Evolutionary conservation across 2,329 filamentous ascomycete species (phyloP).

Genomic region (Aureobasidium sp.): DNA sequence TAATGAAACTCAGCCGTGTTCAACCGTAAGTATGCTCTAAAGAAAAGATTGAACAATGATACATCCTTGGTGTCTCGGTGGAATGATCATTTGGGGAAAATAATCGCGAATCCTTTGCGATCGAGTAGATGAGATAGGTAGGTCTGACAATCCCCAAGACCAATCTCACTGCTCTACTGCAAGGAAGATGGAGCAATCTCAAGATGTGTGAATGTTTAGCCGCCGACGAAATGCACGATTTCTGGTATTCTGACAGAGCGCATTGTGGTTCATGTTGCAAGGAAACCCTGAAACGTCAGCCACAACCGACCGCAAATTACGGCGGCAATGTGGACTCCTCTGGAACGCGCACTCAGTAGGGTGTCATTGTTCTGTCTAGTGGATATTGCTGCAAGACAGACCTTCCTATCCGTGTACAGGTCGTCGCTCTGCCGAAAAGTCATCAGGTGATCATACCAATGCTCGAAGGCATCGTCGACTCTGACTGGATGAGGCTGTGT

Average conservation of each 20-base stretch:
- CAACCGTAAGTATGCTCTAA: background rate
- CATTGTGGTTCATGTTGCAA: background rate
- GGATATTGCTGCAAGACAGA: background rate
- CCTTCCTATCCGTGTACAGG: background rate
- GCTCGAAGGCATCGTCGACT: background rate
- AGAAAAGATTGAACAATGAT: background rate
- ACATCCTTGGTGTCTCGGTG: background rate
- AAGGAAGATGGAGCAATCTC: background rate
- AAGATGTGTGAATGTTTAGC: background rate
- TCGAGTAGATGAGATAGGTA: background rate
- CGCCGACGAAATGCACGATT: background rate
- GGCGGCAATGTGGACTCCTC: background rate
- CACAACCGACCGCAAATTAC: background rate
- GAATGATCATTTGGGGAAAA: background rate
- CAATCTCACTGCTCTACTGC: background rate
- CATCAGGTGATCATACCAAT: background rate
- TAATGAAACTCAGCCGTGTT: slow-evolving; percentile 1
- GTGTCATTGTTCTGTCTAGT: background rate
- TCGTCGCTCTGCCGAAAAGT: background rate
- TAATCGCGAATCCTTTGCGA: background rate
- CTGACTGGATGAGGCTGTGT: background rate
- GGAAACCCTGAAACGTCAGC: background rate
- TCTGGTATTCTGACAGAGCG: background rate
- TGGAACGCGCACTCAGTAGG: background rate
- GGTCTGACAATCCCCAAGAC: background rate